These are phyloP conservation scores for Neonectria faginata DNA, from an alignment of 2,329 filamentous ascomycete genomes.

Conservation along the genomic window DNA sequence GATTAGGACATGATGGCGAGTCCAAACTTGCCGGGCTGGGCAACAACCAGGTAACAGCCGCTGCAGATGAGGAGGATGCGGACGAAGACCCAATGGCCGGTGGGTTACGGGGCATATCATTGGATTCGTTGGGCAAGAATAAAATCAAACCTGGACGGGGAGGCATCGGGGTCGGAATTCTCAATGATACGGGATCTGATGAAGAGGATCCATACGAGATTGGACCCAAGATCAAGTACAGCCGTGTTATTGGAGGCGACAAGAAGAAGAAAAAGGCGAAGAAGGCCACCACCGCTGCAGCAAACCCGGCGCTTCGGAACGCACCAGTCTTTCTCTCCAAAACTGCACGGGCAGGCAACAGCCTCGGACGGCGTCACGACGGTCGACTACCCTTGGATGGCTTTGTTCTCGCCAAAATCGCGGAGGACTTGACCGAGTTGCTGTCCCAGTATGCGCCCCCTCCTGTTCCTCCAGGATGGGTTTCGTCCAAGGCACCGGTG, in stretches of 20 bases:
- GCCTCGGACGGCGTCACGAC: slow-evolving; percentile 78
- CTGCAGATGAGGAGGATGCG: slow-evolving; percentile 56
- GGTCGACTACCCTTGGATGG: slow-evolving; percentile 83
- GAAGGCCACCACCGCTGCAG: slow-evolving; percentile 56
- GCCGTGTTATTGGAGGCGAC: slow-evolving; percentile 81
- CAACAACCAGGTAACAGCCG: slow-evolving; percentile 38
- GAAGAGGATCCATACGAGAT: slow-evolving; percentile 96
- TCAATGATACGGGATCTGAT: slow-evolving; percentile 95
- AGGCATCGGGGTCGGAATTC: slow-evolving; percentile 86
- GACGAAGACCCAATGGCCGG: slow-evolving; percentile 54
- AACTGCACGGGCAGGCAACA: slow-evolving; percentile 46
- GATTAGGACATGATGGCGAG: slow-evolving; percentile 75
- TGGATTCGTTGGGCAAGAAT: slow-evolving; percentile 54
- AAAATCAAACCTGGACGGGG: slow-evolving; percentile 66
- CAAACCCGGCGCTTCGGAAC: slow-evolving; percentile 72
- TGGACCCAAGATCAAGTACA: slow-evolving; percentile 90
- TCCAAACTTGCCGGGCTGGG: slow-evolving; percentile 59
- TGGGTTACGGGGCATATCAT: slow-evolving; percentile 25
- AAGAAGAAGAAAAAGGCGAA: slow-evolving; percentile 82
- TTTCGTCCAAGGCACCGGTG: slow-evolving; percentile 63
- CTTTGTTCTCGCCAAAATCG: slow-evolving; percentile 75
- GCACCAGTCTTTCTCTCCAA: slow-evolving; percentile 83
- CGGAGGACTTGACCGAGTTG: slow-evolving; percentile 52
- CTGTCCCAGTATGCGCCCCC: slow-evolving; percentile 69
- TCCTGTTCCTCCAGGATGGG: slow-evolving; percentile 79